Conservation (phyloP, 768 basidiomycete species). For the Boletus subcaerulescens region DNA sequence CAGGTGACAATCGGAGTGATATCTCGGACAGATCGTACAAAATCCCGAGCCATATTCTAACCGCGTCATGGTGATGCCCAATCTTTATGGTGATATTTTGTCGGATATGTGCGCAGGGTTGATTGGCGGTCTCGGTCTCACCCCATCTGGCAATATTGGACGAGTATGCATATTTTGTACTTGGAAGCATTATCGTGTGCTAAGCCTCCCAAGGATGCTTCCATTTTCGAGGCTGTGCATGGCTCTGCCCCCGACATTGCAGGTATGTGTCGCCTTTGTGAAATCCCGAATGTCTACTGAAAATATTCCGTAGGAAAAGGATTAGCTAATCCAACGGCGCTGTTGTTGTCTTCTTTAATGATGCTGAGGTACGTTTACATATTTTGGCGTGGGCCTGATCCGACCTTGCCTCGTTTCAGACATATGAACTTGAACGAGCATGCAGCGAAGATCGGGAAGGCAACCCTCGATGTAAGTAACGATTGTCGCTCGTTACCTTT, state of each 20-base stretch:
- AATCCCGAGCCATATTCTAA: conserved; percentile 93
- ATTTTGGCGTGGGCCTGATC: conserved; percentile 16
- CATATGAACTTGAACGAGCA: conserved; percentile 89
- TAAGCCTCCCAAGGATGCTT: conserved; percentile 71
- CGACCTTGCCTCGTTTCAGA: conserved; percentile 40
- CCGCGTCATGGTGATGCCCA: conserved; percentile 99
- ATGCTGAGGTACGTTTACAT: conserved; percentile 76
- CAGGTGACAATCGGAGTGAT: background rate
- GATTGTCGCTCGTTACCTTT: background rate
- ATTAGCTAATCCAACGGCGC: conserved; percentile 98
- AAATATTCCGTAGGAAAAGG: conserved; percentile 60
- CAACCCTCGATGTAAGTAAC: conserved; percentile 73
- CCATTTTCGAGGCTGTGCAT: conserved; percentile 99
- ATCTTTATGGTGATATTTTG: conserved; percentile 92
- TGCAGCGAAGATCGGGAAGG: conserved; percentile 89
- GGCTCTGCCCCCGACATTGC: conserved; percentile 99
- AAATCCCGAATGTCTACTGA: background rate
- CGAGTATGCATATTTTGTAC: conserved; percentile 49
- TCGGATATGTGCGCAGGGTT: conserved; percentile 99
- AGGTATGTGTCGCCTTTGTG: conserved; percentile 43
- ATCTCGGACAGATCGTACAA: conserved; percentile 67
- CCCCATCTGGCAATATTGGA: conserved; percentile 97
- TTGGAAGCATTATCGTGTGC: conserved; percentile 6
- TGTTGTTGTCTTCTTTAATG: conserved; percentile 93
- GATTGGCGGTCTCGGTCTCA: conserved; percentile 96